These are phyloP conservation scores for Cochlearia excelsa DNA, from an alignment of 345 rosid genomes.

Conservation along the genomic window DNA sequence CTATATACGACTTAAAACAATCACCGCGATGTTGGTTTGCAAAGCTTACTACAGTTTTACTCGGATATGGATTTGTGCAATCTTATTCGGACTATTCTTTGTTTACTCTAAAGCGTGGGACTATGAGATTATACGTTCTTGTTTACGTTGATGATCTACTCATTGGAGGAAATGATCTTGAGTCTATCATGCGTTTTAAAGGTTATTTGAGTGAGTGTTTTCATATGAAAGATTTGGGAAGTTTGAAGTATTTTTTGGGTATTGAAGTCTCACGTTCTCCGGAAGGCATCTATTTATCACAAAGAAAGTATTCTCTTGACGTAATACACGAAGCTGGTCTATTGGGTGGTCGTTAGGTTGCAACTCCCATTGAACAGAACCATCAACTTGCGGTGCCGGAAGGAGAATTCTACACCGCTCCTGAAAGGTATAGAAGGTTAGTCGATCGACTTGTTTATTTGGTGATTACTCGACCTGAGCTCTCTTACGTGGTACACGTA, in stretches of 20 bases:
- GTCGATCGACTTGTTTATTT: not conserved
- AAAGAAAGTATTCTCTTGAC: not conserved
- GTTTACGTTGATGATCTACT: too few species aligned
- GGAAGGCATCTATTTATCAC: not conserved
- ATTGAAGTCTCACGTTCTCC: not conserved
- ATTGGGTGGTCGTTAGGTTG: not conserved
- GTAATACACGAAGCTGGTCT: not conserved
- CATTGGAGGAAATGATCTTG: too few species aligned
- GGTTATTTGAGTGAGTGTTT: not conserved
- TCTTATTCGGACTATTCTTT: not conserved
- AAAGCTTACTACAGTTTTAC: not conserved
- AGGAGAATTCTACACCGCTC: not conserved
- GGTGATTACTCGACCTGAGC: not conserved
- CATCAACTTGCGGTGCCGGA: not conserved
- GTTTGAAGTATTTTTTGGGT: not conserved
- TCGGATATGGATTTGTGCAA: not conserved
- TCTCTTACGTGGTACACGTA: not conserved
- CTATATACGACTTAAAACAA: too few species aligned
- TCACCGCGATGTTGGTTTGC: not conserved
- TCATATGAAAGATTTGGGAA: too few species aligned
- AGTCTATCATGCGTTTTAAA: not conserved
- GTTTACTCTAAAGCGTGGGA: not conserved
- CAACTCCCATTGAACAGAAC: not conserved
- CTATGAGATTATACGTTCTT: not conserved
- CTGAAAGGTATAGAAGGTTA: not conserved